Evolutionary conservation across 768 basidiomycete genomes (phyloP).

Genomic region (Lyophyllum shimeji): DNA sequence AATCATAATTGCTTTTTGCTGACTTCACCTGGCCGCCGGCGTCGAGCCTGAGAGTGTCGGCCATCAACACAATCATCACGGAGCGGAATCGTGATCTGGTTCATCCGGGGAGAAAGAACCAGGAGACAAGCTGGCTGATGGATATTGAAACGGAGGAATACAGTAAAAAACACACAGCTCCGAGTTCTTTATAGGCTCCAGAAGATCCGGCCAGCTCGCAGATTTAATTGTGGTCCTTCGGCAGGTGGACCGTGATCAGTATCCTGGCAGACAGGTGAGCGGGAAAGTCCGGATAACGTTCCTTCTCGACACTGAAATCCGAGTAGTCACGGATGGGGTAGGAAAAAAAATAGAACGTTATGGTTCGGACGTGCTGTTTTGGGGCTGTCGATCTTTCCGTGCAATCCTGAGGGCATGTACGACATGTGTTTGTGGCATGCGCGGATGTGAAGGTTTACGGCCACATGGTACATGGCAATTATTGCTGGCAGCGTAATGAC

Average conservation of each 20-base stretch:
- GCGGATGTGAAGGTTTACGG: not conserved
- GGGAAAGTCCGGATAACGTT: slow-evolving; percentile 12
- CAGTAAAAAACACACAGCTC: not conserved
- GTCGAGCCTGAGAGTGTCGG: not conserved
- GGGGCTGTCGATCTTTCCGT: slow-evolving; percentile 1
- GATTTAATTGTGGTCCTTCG: not conserved
- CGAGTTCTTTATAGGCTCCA: not conserved
- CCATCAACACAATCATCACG: not conserved
- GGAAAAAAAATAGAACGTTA: not conserved
- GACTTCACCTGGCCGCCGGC: not conserved
- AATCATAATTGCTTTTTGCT: slow-evolving; percentile 2
- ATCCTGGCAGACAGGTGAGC: not conserved
- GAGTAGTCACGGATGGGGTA: not conserved
- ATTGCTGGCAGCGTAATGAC: not conserved
- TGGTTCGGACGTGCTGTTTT: not conserved
- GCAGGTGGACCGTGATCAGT: slow-evolving; percentile 4
- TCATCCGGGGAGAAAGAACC: slow-evolving; percentile 12
- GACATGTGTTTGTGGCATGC: not conserved
- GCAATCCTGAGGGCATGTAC: not conserved
- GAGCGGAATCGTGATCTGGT: not conserved
- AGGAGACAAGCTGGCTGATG: slow-evolving; percentile 1
- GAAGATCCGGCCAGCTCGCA: not conserved
- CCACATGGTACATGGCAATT: not conserved
- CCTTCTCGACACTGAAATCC: not conserved
- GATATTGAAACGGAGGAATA: not conserved